Evolutionary conservation across 305 asterid genomes (phyloP).

Genomic region (Fraxinus floribunda): DNA sequence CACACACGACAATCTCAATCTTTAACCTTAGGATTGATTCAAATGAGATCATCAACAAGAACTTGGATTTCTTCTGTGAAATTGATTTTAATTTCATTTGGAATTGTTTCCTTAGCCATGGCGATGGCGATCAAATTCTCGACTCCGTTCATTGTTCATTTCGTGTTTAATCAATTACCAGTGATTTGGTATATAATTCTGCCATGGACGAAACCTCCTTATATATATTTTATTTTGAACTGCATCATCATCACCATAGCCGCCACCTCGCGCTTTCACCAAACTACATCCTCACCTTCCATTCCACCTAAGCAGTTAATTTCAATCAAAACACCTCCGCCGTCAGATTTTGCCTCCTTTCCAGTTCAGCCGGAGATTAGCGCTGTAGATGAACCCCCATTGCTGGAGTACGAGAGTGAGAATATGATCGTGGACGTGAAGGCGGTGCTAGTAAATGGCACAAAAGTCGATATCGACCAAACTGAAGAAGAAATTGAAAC

Average conservation of each 20-base stretch:
- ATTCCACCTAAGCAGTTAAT: slow-evolving; percentile 23
- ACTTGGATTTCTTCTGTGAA: slow-evolving; percentile 37
- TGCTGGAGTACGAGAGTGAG: slow-evolving; percentile 21
- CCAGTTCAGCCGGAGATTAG: slow-evolving; percentile 10
- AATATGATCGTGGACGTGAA: neutral
- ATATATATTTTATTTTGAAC: slow-evolving; percentile 59
- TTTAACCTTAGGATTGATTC: neutral
- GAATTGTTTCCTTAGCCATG: slow-evolving; percentile 40
- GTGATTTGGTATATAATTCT: slow-evolving; percentile 34
- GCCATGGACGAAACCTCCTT: slow-evolving; percentile 66
- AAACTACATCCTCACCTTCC: slow-evolving; percentile 5
- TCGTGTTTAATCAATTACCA: slow-evolving; percentile 37
- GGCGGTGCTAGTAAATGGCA: neutral
- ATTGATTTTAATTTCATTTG: slow-evolving; percentile 47
- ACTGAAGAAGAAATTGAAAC: neutral
- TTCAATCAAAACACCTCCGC: slow-evolving; percentile 35
- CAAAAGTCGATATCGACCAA: neutral
- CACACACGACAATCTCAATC: neutral
- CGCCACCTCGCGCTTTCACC: slow-evolving; percentile 57
- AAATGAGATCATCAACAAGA: slow-evolving; percentile 20
- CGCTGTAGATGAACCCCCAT: neutral
- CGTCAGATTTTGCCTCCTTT: slow-evolving; percentile 15
- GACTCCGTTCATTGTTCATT: slow-evolving; percentile 27
- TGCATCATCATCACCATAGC: slow-evolving; percentile 63
- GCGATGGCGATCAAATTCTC: slow-evolving; percentile 39